Evolutionary conservation across 371 early-diverging fungal genomes (phyloP).

Genomic region (Syncephalastrum racemosum): DNA sequence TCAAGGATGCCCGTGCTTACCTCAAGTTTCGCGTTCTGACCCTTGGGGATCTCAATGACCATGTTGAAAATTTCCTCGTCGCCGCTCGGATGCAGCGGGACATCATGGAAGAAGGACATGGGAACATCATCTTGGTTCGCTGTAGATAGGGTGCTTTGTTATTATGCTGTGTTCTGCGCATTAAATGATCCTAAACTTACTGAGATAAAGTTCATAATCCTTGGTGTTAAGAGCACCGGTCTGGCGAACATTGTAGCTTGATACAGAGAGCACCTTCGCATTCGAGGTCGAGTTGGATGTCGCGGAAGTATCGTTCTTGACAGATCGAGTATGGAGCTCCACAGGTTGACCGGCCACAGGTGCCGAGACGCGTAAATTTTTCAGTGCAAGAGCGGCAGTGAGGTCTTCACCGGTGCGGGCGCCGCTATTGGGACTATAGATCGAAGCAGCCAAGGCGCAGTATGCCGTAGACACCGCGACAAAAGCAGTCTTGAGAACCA

Average conservation of each 20-base stretch:
- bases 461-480: too few species aligned
- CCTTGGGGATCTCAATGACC: slow-evolving; percentile 99
- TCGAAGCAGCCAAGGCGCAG: too few species aligned
- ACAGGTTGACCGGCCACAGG: too few species aligned
- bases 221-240: slow-evolving; percentile 2
- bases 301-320: too few species aligned
- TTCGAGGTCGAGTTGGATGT: too few species aligned
- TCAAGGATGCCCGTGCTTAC: too few species aligned
- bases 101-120: slow-evolving; percentile 15
- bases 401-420: too few species aligned
- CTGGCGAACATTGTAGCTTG: slow-evolving; percentile 1
- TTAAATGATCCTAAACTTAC: not conserved
- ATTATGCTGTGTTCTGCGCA: not conserved
- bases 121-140: slow-evolving; percentile 15
- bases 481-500: too few species aligned
- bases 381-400: too few species aligned
- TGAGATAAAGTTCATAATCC: not conserved
- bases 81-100: slow-evolving; percentile 7
- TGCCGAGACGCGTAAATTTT: too few species aligned
- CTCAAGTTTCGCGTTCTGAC: slow-evolving; percentile 99
- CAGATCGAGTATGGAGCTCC: too few species aligned
- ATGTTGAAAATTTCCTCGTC: slow-evolving; percentile 74
- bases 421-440: too few species aligned
- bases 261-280: not conserved
- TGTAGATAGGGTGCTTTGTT: not conserved